These are phyloP conservation scores for Trichophyton equinum DNA, from an alignment of 2,329 filamentous ascomycete species.

Conservation along the genomic window DNA sequence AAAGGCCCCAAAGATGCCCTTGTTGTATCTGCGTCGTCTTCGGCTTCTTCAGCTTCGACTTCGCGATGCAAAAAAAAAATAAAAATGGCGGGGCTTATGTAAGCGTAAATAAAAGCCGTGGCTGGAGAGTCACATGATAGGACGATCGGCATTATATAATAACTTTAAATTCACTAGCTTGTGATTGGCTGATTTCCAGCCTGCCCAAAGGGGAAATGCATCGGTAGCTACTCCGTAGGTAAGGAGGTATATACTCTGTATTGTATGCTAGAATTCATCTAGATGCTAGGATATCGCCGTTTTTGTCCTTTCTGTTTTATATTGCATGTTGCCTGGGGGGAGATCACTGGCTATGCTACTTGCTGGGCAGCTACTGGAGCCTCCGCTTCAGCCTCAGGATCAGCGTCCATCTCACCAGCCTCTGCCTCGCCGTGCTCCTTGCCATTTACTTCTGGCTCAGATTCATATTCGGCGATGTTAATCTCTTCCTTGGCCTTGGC, in stretches of 20 bases:
- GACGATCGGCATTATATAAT: background rate
- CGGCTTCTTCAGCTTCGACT: background rate
- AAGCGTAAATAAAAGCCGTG: conserved; percentile 5
- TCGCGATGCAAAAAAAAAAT: background rate
- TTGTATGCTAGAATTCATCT: background rate
- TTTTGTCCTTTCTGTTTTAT: background rate
- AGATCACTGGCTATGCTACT: background rate
- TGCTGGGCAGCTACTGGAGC: background rate
- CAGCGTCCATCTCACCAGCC: background rate
- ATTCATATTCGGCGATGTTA: background rate
- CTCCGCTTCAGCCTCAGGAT: background rate
- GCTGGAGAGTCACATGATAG: conserved; percentile 1
- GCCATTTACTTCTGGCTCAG: background rate
- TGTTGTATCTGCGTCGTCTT: background rate
- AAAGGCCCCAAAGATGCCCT: background rate
- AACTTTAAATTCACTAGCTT: background rate
- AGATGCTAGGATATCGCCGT: background rate
- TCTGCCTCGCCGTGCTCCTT: background rate
- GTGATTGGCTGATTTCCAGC: background rate
- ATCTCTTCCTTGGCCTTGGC: conserved; percentile 12
- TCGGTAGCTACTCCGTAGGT: too few species aligned
- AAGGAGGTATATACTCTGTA: too few species aligned
- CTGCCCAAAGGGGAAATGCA: too few species aligned
- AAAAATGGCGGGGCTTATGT: conserved; percentile 13
- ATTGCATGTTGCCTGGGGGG: background rate